Percentiles rank a stretch among this genome's conserved stretches.
Conservation (phyloP, 805 yeast species). For the Debaryomyces tyrocola region DNA sequence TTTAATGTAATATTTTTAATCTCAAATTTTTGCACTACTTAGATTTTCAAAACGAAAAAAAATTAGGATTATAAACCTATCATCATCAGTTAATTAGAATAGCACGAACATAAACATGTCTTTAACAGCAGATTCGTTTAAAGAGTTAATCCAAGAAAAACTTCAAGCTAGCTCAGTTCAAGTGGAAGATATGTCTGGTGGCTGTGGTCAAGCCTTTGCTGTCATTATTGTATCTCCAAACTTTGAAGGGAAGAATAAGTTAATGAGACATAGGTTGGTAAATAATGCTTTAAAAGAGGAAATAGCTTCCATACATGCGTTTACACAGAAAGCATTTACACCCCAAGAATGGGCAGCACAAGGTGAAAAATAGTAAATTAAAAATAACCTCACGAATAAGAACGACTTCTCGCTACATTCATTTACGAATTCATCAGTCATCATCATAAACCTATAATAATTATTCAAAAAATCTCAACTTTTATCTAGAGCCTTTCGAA, state of each 20-base stretch:
- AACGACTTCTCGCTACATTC: too few species aligned
- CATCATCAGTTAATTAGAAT: too few species aligned
- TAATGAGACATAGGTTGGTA: conserved; percentile 84
- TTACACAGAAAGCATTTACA: conserved; percentile 88
- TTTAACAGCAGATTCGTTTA: conserved; percentile 42
- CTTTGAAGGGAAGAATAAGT: conserved; percentile 79
- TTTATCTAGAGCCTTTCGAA: too few species aligned
- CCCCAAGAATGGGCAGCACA: conserved; percentile 75
- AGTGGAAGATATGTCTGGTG: conserved; percentile 81
- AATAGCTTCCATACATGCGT: conserved; percentile 87
- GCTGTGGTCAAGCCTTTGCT: conserved; percentile 98
- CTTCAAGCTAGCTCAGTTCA: conserved; percentile 66
- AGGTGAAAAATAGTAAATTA: conserved; percentile 26
- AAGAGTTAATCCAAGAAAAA: conserved; percentile 50
- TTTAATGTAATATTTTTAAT: too few species aligned
- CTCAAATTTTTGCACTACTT: too few species aligned
- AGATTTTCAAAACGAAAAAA: too few species aligned
- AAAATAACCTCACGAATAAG: background rate
- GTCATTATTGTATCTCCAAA: conserved; percentile 75
- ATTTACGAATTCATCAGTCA: too few species aligned
- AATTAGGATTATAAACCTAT: too few species aligned
- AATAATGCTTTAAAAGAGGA: conserved; percentile 80
- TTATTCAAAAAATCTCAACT: too few species aligned
- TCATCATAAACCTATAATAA: too few species aligned
- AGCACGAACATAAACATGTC: conserved; percentile 20